Base-by-base conservation (phyloP, 2,329 filamentous ascomycete species). In the Claviceps digitariae region DNA sequence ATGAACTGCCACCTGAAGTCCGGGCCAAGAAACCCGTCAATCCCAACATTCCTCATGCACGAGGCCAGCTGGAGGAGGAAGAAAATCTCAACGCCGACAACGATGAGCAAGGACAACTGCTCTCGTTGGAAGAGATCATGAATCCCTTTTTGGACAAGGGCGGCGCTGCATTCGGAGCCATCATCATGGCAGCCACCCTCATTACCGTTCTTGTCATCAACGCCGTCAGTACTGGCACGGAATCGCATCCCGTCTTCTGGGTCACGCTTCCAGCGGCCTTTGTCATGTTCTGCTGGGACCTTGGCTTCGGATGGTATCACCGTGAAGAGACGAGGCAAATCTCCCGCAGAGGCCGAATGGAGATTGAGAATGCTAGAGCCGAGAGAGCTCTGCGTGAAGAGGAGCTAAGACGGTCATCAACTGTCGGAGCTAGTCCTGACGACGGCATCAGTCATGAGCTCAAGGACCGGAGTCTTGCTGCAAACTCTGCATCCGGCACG, bases 71-170 rank as follows among this genome's bases (percentile, higher is more conserved):
- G 0, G 75, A 77, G 8, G 76, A 79, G 46, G 70, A 77, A 50
- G 76, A 78, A 8, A 68, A 48, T 2, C 13, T 71, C 4, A 59
- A 64, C 9, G 62, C 67, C 9, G 63, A 66, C n/a, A 69, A 74
- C 31, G 67, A 74, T 8, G 75, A 81, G 29, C 66, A 78, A 54
- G 72, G 67, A 3, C 76, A 83, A 57, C 65, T 77, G 0, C 67
- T 84, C 0, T 81, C 81, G 0, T 74, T 88, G 0, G 83, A 85
- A 57, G 84, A 88, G 60, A 86, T 88, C 60, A 78, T 88, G 76
- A 86, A 88, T 57, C 85, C 85, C 0, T 88, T 84, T 54, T 65
- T 88, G 0, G 84, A 89, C 61, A 84, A 80, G 57, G 69, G 72
- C 2, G 79, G 84, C 9, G 85, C 85, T 0, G 69, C 71, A 0